phyloP scores from a whole-genome alignment of 2,329 filamentous ascomycete genomes.

The Fusarium haematococcum region DNA sequence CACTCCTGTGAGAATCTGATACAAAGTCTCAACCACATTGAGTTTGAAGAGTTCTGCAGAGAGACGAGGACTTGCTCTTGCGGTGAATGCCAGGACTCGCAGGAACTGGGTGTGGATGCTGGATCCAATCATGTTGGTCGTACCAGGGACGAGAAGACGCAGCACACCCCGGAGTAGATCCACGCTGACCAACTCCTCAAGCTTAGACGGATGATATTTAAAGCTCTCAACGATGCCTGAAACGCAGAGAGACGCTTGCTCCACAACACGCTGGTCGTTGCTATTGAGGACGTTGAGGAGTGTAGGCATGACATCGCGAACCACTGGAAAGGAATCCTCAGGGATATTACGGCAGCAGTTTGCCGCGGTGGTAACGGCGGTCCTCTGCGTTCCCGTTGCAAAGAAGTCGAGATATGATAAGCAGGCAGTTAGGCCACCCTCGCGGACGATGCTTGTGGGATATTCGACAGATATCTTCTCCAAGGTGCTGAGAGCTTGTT shows the following conservation, averaged over 20 bases:
- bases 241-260: constrained; percentile 95
- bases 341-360: constrained; percentile 98
- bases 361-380: constrained; percentile 95
- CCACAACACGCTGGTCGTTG: constrained; percentile 95
- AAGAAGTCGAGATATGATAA: constrained; percentile 98
- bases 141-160: constrained; percentile 89
- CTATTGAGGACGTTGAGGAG: constrained; percentile 90
- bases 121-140: constrained; percentile 92
- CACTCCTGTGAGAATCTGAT: constrained; percentile 96
- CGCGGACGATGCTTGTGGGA: constrained; percentile 92
- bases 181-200: constrained; percentile 92
- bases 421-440: constrained; percentile 95
- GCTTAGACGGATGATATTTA: constrained; percentile 84
- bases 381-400: constrained; percentile 94
- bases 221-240: constrained; percentile 98
- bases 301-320: constrained; percentile 96
- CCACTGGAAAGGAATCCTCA: constrained; percentile 90
- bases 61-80: constrained; percentile 86
- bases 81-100: constrained; percentile 89
- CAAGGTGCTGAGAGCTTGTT: constrained; percentile 94
- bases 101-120: constrained; percentile 98
- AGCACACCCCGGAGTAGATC: constrained; percentile 87
- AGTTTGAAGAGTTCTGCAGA: constrained; percentile 94
- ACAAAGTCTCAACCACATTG: constrained; percentile 96
- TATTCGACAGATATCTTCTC: constrained; percentile 99